Evolutionary conservation across 2,329 filamentous ascomycete species (phyloP), one percentile per base, ranked within the genome.

Genomic region (Cercospora sp.): DNA sequence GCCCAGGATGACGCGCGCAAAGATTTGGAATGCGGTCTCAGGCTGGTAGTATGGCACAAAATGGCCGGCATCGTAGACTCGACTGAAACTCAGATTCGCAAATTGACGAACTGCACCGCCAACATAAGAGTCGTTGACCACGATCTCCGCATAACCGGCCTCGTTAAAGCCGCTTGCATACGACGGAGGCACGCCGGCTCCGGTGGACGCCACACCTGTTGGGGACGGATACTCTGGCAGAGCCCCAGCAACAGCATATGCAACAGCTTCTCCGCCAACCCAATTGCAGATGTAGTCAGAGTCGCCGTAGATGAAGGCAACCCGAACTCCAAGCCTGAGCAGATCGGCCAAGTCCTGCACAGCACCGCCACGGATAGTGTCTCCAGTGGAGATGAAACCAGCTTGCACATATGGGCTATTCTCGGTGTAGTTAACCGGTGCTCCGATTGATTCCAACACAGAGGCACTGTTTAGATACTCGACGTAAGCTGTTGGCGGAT

Each of bases 101-200:
- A 87, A 91, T 77, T 95, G 91, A 3, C 91, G 86, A 0, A 92
- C 91, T 65, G 87, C 86, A 20, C 92, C 92, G 62, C 87, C 91
- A 75, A 89, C 87, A 78, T 90, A 90, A 6, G 85, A 83, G 28
- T 83, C 84, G 75, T 92, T 91, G 48, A 91, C 87, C 12, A 88
- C 81, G 69, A 95, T 88, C 13, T 90, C 87, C 0, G 87, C 86
- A 76, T 95, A 95, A 0, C 91, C 91, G 0, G 92, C 89, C 0
- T 81, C 77, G 1, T 84, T 80, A 76, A 94, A 95, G 30, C 80
- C 79, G 1, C 80, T 78, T 0, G 82, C 79, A 70, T 90, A 88
- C 18, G 79, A 73, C 16, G 67, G 61, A 20, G 73, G 68, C 3
- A 59, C 31, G 8, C 58, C 66, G 1, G 64, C 59, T 10, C 69